Evolutionary conservation across 345 rosid species (phyloP).

Genomic region (Citrus trifoliata): DNA sequence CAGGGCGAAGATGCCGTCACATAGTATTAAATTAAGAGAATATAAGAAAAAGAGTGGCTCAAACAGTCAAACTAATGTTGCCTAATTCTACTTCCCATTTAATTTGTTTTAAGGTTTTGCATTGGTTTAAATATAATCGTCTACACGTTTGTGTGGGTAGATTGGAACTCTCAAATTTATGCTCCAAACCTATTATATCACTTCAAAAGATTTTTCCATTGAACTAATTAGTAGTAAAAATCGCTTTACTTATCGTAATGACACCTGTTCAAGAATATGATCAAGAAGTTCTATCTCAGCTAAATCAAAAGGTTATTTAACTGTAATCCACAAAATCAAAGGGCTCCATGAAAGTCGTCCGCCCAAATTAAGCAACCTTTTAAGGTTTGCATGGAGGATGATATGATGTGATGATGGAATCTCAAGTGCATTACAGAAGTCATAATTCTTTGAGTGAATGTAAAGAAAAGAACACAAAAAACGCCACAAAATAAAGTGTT

Average conservation of each 20-base stretch:
- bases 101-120: neutral
- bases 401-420: neutral
- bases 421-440: neutral
- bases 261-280: too few species aligned
- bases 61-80: too few species aligned
- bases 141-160: too few species aligned
- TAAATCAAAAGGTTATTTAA: neutral
- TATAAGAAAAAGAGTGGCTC: neutral
- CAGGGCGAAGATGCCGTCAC: neutral
- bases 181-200: too few species aligned
- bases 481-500: neutral
- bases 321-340: neutral
- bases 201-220: neutral
- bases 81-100: neutral
- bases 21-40: too few species aligned
- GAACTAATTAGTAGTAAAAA: too few species aligned
- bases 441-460: slow-evolving; percentile 17
- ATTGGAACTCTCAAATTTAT: too few species aligned
- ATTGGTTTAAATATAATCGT: too few species aligned
- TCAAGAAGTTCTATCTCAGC: neutral
- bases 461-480: slow-evolving; percentile 17
- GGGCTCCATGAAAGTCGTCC: neutral
- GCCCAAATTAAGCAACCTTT: neutral
- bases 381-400: neutral
- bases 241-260: too few species aligned